Evolutionary conservation across 306 rosid genomes (phyloP), one percentile per base, ranked within the genome.

Genomic region (Casuarina glauca): DNA sequence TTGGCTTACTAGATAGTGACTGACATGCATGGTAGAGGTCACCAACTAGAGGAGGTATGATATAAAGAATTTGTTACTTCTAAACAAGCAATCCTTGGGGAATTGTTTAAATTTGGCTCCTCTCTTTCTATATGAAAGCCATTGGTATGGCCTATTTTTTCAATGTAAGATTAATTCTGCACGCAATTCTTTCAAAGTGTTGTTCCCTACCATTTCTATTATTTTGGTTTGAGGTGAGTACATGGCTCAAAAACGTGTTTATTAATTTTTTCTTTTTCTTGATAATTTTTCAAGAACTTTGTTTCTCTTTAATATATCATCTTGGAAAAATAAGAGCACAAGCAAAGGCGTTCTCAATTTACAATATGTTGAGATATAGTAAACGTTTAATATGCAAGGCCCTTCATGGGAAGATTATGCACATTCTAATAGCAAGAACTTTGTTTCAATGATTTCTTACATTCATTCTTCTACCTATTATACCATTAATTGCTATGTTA

Each of bases 401-500:
- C 54, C 90, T 92, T 74, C 98, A 94, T 80, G 97, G 90, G 83
- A 92, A 92, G 89, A 88, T 92, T 88, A 82, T 94, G 67, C 93
- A 87, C 77, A 79, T 92, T 84, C 91, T 94, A 20, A 72, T 94
- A 20, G 89, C 90, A 61, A 97, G 98, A 49, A 80, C n/a, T n/a
- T n/a, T n/a, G n/a, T n/a, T n/a, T 78, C 19, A 42, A 63, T 70
- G 78, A 20, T 48, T 75, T 60, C 50, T 72, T 72, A 68, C 80
- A 42, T 84, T 61, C 66, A 9, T 54, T 26, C 57, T 69, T 79
- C 8, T 70, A 35, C 69, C 45, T n/a, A 20, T 78, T 67, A 15
- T 16, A 51, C 13, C 17, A 62, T 74, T 74, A 42, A 72, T 77
- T 79, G 26, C 42, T 48, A 74, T 67, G 78, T 76, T 54, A 72